These are phyloP conservation scores for Macrocybe gigantea DNA, from an alignment of 768 basidiomycete species.

Conservation along the genomic window DNA sequence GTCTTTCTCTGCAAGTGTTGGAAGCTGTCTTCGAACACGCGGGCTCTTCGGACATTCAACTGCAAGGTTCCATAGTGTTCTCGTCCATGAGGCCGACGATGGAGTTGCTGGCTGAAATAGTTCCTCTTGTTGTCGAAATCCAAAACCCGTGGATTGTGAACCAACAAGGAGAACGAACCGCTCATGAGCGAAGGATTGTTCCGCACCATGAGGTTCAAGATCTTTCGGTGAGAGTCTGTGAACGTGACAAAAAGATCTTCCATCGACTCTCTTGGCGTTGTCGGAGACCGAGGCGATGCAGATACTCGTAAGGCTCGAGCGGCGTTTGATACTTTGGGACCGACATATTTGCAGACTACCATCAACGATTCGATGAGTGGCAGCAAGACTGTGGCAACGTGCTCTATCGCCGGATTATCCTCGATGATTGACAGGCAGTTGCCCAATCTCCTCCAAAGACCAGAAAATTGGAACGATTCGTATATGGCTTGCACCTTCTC, in stretches of 20 bases:
- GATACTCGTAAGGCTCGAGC: slow-evolving; percentile 55
- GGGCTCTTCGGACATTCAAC: slow-evolving; percentile 81
- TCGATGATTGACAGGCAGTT: slow-evolving; percentile 84
- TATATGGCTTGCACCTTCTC: slow-evolving; percentile 88
- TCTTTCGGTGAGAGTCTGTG: slow-evolving; percentile 89
- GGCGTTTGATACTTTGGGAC: slow-evolving; percentile 47
- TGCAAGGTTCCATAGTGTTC: slow-evolving; percentile 83
- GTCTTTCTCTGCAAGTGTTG: slow-evolving; percentile 82
- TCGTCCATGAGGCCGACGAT: slow-evolving; percentile 71
- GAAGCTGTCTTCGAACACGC: slow-evolving; percentile 98
- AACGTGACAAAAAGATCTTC: slow-evolving; percentile 91
- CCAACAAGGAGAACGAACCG: slow-evolving; percentile 93
- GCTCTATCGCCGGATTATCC: slow-evolving; percentile 71
- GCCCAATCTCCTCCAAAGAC: slow-evolving; percentile 86
- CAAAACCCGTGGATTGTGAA: slow-evolving; percentile 92
- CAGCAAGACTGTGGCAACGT: slow-evolving; percentile 87
- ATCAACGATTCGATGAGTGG: slow-evolving; percentile 95
- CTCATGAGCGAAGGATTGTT: slow-evolving; percentile 98
- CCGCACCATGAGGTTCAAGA: slow-evolving; percentile 95
- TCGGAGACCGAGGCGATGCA: slow-evolving; percentile 63
- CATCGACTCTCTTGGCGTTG: slow-evolving; percentile 69
- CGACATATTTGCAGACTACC: slow-evolving; percentile 97
- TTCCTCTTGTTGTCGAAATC: slow-evolving; percentile 99
- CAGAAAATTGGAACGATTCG: slow-evolving; percentile 84
- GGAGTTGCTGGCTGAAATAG: slow-evolving; percentile 89